Conservation (phyloP, 2,329 filamentous ascomycete species). For the Monilinia vaccinii-corymbosi region DNA sequence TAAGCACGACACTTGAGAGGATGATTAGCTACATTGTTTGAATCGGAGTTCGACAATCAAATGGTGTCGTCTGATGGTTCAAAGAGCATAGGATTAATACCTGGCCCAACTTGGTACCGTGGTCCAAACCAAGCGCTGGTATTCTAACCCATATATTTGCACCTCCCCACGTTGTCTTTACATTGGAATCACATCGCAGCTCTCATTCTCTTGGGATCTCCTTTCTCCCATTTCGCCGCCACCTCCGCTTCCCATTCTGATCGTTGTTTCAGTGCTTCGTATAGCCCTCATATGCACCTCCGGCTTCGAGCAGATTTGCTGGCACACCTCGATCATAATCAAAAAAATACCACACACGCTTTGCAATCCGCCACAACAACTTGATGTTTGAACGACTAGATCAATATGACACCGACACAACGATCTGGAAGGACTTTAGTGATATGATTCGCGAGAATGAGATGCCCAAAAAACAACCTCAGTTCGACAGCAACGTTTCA, state of each 20-base stretch:
- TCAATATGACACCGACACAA: not conserved
- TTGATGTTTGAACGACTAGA: slow-evolving; percentile 3
- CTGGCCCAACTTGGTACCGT: not conserved
- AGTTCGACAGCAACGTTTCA: not conserved
- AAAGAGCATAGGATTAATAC: too few relatives aligned
- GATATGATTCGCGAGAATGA: slow-evolving; percentile 3
- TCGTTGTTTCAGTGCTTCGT: not conserved
- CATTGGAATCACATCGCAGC: not conserved
- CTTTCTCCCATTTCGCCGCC: not conserved
- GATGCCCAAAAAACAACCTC: not conserved
- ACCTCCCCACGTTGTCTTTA: not conserved
- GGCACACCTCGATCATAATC: not conserved
- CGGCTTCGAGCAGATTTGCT: not conserved
- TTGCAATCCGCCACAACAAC: not conserved
- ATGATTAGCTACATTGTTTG: too few relatives aligned
- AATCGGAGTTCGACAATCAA: too few relatives aligned
- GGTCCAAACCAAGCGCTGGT: not conserved
- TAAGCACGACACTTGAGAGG: not conserved
- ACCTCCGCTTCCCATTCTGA: not conserved
- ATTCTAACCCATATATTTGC: not conserved
- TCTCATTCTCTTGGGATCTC: not conserved
- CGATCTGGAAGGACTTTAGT: not conserved
- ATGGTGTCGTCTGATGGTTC: too few relatives aligned
- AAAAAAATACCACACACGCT: not conserved
- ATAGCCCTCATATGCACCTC: not conserved